Conservation (phyloP, 257 asterid genomes). For the Solanum ossicruentum region DNA sequence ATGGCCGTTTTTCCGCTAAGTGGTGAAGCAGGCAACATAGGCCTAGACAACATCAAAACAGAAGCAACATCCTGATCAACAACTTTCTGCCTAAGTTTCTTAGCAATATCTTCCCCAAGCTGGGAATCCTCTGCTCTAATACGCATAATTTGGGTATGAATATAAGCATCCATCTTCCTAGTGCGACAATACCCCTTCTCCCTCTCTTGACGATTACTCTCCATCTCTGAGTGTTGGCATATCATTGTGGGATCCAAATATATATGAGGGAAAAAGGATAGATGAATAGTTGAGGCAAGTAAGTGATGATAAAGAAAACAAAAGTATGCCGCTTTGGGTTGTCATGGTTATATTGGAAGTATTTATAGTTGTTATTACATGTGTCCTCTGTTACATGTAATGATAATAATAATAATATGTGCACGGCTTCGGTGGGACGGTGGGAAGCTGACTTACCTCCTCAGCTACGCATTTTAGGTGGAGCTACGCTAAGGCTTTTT, state of each 20-base stretch:
- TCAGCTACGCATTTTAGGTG: background rate
- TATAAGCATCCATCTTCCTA: background rate
- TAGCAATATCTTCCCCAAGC: background rate
- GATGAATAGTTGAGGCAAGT: background rate
- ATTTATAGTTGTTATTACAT: background rate
- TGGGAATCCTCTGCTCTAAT: background rate
- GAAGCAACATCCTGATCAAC: background rate
- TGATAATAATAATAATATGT: background rate
- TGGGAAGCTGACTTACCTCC: background rate
- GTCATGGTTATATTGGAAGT: background rate
- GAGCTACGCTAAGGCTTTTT: background rate
- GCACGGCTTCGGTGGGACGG: background rate
- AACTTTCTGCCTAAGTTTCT: background rate
- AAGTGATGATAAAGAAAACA: background rate
- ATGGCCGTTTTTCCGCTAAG: background rate
- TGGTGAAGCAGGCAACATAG: conserved; percentile 6
- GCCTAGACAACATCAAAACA: background rate
- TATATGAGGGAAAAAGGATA: background rate
- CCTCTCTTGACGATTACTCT: background rate
- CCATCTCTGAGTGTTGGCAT: background rate
- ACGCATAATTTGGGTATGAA: background rate
- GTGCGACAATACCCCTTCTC: background rate
- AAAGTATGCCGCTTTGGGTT: background rate
- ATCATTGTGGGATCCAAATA: background rate
- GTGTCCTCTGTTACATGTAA: background rate